Base-by-base conservation (phyloP, 2,329 filamentous ascomycete genomes). In the Penicillium thymicola region DNA sequence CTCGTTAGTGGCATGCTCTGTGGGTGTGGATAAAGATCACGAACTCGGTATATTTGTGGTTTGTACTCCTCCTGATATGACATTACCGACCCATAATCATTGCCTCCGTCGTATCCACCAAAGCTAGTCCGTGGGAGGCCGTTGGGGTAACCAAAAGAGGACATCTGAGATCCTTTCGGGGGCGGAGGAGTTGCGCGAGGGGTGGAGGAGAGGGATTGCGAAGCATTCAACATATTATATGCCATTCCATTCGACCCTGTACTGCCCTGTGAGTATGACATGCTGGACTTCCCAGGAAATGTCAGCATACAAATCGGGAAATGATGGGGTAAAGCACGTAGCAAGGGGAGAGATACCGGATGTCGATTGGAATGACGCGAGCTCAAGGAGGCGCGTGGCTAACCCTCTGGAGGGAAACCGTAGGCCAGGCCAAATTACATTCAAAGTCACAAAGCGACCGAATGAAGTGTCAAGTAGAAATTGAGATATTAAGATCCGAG, bases 11-110 rank as follows among this genome's bases (percentile, higher is more conserved):
- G 32, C 16, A 51, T 46, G 14, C 21, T 40, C 14, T 37, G 40
- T 16, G 23, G 43, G 21, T 37, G 40, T 44, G 23, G 37, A 54
- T 37, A 48, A 52, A 58, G 38, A 48, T 23, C n/a, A 67, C 69
- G 41, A 63, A 79, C 78, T 49, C 75, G 77, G 61, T 81, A 81
- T 53, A 81, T 80, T 59, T 79, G 77, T 46, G 77, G 77, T 44
- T 70, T 72, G 42, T 75, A 72, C 34, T 72, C 74, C 27, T 75
- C 71, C 30, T 73, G 72, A 54, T 73, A 72, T 18, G 69, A 63
- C 42, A 71, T 66, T 62, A 70, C 70, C 34, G 70, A 67, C 27
- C 72, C 71, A 61, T 73, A 74, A 21, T 73, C 73, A 65, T 77
- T 76, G 44, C 70, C 62, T 10, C 76, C 75, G 38, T 76, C 71